Base-by-base conservation (phyloP, 2,329 filamentous ascomycete genomes). In the Daldinia eschscholtzii region DNA sequence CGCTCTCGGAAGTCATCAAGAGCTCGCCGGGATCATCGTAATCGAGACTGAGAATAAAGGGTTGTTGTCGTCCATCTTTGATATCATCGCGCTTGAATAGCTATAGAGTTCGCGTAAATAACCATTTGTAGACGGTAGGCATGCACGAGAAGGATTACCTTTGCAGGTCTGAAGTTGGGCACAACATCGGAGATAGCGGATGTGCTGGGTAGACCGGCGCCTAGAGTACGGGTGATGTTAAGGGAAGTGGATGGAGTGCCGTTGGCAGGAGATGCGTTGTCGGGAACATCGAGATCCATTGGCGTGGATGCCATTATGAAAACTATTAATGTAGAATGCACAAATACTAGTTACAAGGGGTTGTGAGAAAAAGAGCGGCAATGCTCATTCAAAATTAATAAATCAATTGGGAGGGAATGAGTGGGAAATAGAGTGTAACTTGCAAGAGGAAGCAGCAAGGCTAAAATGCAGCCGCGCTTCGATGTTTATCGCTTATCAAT, bases 11-110 rank as follows among this genome's bases (percentile, higher is more conserved):
- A 0, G 94, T 93, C 81, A 99, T 93, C 67, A 97, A 88, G 57
- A 95, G 92, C 80, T 98, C 94, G 79, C 96, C 96, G 48, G 93
- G 92, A 82, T 98, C 94, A 80, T 98, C 94, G 79, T 97, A 99
- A 83, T 99, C 95, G 75, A 99, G 88, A 1, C 95, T 98, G 7
- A 96, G 92, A 67, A 98, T 89, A 72, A 90, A 86, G 3, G 90
- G 88, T 57, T 85, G 83, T 9, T 84, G 80, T 65, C 83, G 82
- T 64, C 81, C 81, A 53, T 86, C 85, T 73, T 86, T 87, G 44
- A 83, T 73, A 68, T 88, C 86, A 46, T 89, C 84, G 65, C 88
- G 85, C 52, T 83, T 84, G 73, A 92, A 91, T 18, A 90, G 86
- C 86, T 89, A 73, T 37, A 41, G 20, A 23, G 13, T n/a, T 26